Percentiles rank a stretch among this genome's conserved stretches.
Evolutionary conservation across 1,139 yeast genomes (phyloP).

Genomic region (Yamadazyma dushanensis): DNA sequence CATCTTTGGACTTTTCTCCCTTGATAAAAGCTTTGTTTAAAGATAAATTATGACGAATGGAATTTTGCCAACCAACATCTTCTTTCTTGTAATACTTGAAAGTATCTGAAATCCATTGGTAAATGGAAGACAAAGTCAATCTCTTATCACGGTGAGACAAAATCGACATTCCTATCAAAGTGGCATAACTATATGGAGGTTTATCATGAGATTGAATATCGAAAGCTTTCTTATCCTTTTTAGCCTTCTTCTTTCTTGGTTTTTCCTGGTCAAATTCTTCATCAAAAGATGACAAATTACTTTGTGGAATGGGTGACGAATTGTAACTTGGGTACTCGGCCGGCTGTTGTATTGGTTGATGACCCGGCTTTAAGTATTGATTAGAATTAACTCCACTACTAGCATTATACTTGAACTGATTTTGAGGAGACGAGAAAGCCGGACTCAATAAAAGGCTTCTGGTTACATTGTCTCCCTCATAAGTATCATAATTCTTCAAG

Average conservation of each 20-base stretch:
- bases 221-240: constrained; percentile 22
- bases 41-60: constrained; percentile 82
- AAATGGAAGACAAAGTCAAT: constrained; percentile 86
- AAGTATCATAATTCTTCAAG: constrained; percentile 13
- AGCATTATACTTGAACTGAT: constrained; percentile 11
- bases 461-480: constrained; percentile 5
- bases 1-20: constrained; percentile 90
- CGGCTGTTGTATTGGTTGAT: constrained; percentile 1
- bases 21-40: constrained; percentile 86
- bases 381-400: constrained; percentile 2
- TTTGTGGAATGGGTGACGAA: constrained; percentile 7
- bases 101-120: constrained; percentile 88
- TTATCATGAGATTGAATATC: constrained; percentile 53
- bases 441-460: constrained; percentile 35
- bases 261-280: constrained; percentile 18
- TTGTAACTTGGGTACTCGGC: constrained; percentile 3
- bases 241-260: constrained; percentile 15
- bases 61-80: constrained; percentile 94
- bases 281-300: constrained; percentile 18
- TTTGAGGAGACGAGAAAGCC: constrained; percentile 50
- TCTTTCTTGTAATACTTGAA: constrained; percentile 81
- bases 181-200: constrained; percentile 95
- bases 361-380: constrained; percentile 5
- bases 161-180: constrained; percentile 91
- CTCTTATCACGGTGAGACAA: constrained; percentile 77